Base-by-base conservation (phyloP, 2,329 filamentous ascomycete species). In the Ciborinia camelliae region DNA sequence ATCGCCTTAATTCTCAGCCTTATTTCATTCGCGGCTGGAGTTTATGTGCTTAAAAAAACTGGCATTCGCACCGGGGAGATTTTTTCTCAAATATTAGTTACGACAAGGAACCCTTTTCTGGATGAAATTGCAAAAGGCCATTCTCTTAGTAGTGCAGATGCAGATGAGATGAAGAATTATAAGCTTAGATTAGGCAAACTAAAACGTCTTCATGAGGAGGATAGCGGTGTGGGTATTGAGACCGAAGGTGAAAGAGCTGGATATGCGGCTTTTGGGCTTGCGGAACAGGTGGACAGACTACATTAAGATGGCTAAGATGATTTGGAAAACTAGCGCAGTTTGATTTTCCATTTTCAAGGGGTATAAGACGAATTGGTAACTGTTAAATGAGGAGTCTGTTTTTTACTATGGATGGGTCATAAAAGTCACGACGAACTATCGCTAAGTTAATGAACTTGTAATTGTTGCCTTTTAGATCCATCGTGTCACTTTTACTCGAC, bases 71-170 rank as follows among this genome's bases (percentile, higher is more conserved):
- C 53, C 3, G 53, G 39, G 4, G 37, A 43, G 14, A 14, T 45
- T 5, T 57, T 57, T 28, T 57, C 39, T 23, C 35, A 57, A n/a
- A 57, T 57, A 57, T n/a, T 41, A 4, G 53, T 43, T 30, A 30
- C 37, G 20, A 43, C 53, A 5, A 57, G 53, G 10, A 57, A 43
- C 18, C 26, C 26, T 7, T 43, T 45, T 6, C 39, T 57, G 26
- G 53, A 57, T 28, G 53, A 43, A 15, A 57, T 57, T 10, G 20
- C 39, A 43, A 32, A 15, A 43, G 37, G 26, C 3, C 26, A 57
- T 57, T 43, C 37, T 32, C 26, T 57, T 7, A 30, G 26, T 32
- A 57, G 52, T 9, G 53, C 53, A 2, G 26, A 57, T 14, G 26
- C 39, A 23, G 39, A 39, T 28, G 2, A 18, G 9, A 28, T 54